Evolutionary conservation across 1,139 yeast species (phyloP).

Genomic region (Oligophagozyma castellii): DNA sequence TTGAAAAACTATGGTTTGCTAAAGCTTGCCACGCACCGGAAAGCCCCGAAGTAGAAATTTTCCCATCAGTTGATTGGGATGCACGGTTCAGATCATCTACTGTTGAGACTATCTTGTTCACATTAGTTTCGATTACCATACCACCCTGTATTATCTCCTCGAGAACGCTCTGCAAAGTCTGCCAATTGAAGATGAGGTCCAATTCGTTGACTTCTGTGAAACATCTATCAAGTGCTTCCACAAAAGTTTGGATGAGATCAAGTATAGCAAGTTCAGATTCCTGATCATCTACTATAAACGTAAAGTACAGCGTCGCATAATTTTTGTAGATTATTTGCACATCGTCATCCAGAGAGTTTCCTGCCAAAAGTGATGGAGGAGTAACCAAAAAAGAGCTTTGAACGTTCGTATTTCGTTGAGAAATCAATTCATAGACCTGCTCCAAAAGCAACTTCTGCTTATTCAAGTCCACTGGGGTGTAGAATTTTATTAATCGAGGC

Average conservation of each 20-base stretch:
- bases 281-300: constrained; percentile 89
- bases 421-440: constrained; percentile 22
- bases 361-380: constrained; percentile 30
- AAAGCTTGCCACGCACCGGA: constrained; percentile 22
- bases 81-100: constrained; percentile 30
- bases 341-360: constrained; percentile 51
- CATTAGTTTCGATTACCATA: constrained; percentile 94
- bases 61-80: constrained; percentile 14
- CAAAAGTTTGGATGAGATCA: constrained; percentile 92
- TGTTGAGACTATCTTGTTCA: constrained; percentile 68
- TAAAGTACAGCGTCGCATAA: constrained; percentile 89
- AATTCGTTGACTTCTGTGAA: constrained; percentile 90
- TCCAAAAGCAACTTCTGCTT: constrained; percentile 22
- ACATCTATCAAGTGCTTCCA: constrained; percentile 84
- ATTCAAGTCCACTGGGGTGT: constrained; percentile 54
- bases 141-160: constrained; percentile 96
- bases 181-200: constrained; percentile 96
- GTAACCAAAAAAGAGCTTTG: constrained; percentile 23
- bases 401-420: constrained; percentile 20
- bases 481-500: constrained; percentile 82
- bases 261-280: constrained; percentile 89
- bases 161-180: constrained; percentile 79
- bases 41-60: constrained; percentile 12
- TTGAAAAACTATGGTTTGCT: constrained; percentile 20
- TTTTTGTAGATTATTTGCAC: constrained; percentile 87